Conservation (phyloP, 2,329 filamentous ascomycete species). For the Nigrospora osmanthi region DNA sequence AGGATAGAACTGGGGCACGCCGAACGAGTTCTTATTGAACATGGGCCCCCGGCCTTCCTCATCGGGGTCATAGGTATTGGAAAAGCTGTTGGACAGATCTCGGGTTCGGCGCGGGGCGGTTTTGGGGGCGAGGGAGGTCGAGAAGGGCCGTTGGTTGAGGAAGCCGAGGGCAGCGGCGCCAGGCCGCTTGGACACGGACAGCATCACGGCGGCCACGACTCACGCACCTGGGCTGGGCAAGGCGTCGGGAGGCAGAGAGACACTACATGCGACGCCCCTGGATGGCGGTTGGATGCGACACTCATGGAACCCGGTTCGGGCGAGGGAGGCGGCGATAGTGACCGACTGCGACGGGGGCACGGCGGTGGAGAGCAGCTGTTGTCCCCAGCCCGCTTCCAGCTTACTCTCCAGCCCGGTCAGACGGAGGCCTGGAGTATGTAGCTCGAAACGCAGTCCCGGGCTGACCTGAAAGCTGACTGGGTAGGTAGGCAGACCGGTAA, state of each 20-base stretch:
- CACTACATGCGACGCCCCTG: background rate
- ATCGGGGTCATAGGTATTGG: constrained; percentile 49
- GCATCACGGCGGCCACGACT: constrained; percentile 10
- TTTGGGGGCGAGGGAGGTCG: constrained; percentile 17
- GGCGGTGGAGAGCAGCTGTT: too few relatives aligned
- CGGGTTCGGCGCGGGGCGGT: constrained; percentile 30
- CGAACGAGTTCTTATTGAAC: constrained; percentile 49
- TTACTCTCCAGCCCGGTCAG: too few relatives aligned
- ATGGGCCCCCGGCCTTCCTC: constrained; percentile 50
- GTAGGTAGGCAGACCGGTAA: too few relatives aligned
- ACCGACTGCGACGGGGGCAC: too few relatives aligned
- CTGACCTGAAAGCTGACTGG: too few relatives aligned
- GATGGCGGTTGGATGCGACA: too few relatives aligned
- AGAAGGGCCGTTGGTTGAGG: constrained; percentile 11
- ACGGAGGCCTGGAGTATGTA: too few relatives aligned
- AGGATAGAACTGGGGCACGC: constrained; percentile 57
- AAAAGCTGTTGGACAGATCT: constrained; percentile 50
- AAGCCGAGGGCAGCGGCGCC: constrained; percentile 7
- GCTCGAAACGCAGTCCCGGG: too few relatives aligned
- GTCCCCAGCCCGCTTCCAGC: too few relatives aligned
- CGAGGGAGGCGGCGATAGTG: too few relatives aligned
- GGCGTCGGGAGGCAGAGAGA: background rate
- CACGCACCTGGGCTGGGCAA: background rate
- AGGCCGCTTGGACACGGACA: constrained; percentile 12
- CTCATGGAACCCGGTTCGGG: too few relatives aligned